Percentiles rank a stretch among this genome's conserved stretches.
phyloP scores from a whole-genome alignment of 805 yeast genomes.

The Sugiyamaella qingdaonensis region DNA sequence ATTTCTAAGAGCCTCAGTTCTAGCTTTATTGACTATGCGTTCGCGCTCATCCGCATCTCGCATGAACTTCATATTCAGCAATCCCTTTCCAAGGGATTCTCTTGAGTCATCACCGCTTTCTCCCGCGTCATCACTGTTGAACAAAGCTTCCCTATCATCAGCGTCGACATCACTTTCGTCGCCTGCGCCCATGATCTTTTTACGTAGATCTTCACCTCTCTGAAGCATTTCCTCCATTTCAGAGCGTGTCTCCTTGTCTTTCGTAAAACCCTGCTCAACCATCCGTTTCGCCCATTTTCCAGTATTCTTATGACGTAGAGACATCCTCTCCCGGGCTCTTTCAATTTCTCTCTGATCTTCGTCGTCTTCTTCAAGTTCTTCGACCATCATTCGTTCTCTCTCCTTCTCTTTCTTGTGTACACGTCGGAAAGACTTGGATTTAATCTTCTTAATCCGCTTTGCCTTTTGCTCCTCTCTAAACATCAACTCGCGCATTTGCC shows the following conservation, averaged over 20 bases:
- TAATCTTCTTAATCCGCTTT: slow-evolving; percentile 87
- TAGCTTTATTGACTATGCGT: slow-evolving; percentile 52
- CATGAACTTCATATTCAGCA: slow-evolving; percentile 94
- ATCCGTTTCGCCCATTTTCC: slow-evolving; percentile 87
- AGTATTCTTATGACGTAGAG: slow-evolving; percentile 81
- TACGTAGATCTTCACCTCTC: slow-evolving; percentile 72
- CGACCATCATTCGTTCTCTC: slow-evolving; percentile 63
- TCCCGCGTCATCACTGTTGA: slow-evolving; percentile 38
- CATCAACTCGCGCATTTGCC: slow-evolving; percentile 93
- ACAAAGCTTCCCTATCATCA: slow-evolving; percentile 22
- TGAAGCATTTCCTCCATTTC: slow-evolving; percentile 94
- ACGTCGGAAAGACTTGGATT: slow-evolving; percentile 83
- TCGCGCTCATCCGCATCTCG: slow-evolving; percentile 75
- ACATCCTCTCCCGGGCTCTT: slow-evolving; percentile 90
- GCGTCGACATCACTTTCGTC: slow-evolving; percentile 43
- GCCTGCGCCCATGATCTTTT: slow-evolving; percentile 67
- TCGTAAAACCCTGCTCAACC: slow-evolving; percentile 85
- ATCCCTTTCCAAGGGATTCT: slow-evolving; percentile 72
- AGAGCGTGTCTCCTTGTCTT: slow-evolving; percentile 75
- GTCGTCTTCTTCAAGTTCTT: slow-evolving; percentile 46
- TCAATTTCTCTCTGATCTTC: slow-evolving; percentile 62
- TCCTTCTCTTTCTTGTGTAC: slow-evolving; percentile 80
- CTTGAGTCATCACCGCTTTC: slow-evolving; percentile 27
- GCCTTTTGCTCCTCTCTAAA: slow-evolving; percentile 92
- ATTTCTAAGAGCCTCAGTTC: slow-evolving; percentile 46